phyloP scores from a whole-genome alignment of 257 asterid genomes.

The Ocimum tenuiflorum region DNA sequence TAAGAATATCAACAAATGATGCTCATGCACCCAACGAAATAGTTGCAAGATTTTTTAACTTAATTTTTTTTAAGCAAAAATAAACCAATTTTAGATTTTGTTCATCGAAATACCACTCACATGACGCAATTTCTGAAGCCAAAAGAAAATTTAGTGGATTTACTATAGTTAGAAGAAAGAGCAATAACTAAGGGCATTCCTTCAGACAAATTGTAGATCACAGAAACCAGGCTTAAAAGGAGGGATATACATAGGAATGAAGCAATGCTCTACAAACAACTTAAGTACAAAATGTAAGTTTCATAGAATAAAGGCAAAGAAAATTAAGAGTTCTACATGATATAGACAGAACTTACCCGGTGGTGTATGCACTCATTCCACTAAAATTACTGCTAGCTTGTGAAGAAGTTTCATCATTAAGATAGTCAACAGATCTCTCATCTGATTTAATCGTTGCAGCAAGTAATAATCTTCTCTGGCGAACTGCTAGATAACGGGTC shows the following conservation, averaged over 20 bases:
- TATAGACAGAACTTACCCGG: constrained; percentile 52
- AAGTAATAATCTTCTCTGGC: constrained; percentile 83
- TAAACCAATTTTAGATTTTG: neutral
- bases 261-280: neutral
- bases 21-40: neutral
- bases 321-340: too few relatives aligned
- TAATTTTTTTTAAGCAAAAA: neutral
- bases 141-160: neutral
- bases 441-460: constrained; percentile 80
- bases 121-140: neutral
- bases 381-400: constrained; percentile 91
- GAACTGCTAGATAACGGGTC: constrained; percentile 80
- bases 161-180: neutral
- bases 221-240: neutral
- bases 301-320: constrained; percentile 10
- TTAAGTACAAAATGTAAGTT: neutral
- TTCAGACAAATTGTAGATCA: neutral
- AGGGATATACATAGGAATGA: neutral
- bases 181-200: neutral
- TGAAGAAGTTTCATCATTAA: constrained; percentile 89
- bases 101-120: neutral
- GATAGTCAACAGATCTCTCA: constrained; percentile 40
- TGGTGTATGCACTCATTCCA: constrained; percentile 97
- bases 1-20: too few relatives aligned
- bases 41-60: neutral